Evolutionary conservation across 1,284 basidiomycete species (phyloP).

Genomic region (Moniliophthora roreri): DNA sequence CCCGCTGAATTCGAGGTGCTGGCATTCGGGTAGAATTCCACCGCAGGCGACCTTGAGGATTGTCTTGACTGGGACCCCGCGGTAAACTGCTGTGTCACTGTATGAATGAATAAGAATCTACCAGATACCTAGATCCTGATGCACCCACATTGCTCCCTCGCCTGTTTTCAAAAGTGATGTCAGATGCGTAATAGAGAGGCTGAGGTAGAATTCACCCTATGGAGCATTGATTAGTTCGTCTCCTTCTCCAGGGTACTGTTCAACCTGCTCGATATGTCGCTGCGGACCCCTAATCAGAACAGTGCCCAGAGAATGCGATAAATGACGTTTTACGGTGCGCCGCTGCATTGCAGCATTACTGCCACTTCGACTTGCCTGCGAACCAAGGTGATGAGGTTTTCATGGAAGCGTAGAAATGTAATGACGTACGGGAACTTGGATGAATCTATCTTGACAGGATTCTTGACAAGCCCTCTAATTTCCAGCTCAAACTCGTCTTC

Average conservation of each 20-base stretch:
- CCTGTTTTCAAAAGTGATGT: constrained; percentile 24
- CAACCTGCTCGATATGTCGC: constrained; percentile 53
- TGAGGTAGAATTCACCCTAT: constrained; percentile 32
- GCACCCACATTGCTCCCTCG: constrained; percentile 51
- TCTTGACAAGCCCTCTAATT: constrained; percentile 49
- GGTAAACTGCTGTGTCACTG: constrained; percentile 43
- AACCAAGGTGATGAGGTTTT: neutral
- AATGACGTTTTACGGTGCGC: constrained; percentile 27
- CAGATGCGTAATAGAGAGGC: neutral
- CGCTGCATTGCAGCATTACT: constrained; percentile 54
- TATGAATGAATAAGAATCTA: neutral
- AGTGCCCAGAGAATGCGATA: neutral
- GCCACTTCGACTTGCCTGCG: constrained; percentile 48
- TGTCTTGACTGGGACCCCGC: constrained; percentile 53
- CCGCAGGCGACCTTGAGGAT: constrained; percentile 53
- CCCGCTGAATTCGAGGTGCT: constrained; percentile 56
- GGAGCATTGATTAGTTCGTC: constrained; percentile 57
- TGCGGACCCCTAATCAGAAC: neutral
- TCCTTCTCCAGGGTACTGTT: constrained; percentile 55
- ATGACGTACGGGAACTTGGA: constrained; percentile 42
- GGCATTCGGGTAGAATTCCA: constrained; percentile 45
- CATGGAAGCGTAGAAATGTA: neutral
- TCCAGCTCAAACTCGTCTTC: constrained; percentile 38
- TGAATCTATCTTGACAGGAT: constrained; percentile 42
- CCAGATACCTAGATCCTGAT: neutral